phyloP scores from a whole-genome alignment of 75 land plant genomes.

The Selaginella moellendorffii region DNA sequence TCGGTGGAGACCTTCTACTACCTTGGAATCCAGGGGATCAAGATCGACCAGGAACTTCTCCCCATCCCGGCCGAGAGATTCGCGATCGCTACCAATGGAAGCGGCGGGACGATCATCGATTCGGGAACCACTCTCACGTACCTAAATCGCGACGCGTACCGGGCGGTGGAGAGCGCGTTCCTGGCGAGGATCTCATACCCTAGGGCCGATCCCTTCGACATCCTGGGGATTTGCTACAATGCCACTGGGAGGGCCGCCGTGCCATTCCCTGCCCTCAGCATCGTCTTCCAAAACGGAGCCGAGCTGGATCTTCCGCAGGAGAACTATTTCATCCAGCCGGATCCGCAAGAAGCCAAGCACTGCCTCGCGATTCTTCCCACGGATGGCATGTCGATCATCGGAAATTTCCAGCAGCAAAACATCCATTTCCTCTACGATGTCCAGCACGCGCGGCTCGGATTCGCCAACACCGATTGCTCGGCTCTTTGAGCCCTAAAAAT shows the following conservation, averaged over 20 bases:
- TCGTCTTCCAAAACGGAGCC: slow-evolving; percentile 47
- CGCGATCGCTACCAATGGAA: background rate
- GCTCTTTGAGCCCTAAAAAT: background rate
- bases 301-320: slow-evolving; percentile 54
- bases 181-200: background rate
- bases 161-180: background rate
- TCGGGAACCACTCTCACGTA: background rate
- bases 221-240: background rate
- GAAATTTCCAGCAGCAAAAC: slow-evolving; percentile 90
- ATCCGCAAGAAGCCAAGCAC: slow-evolving; percentile 36
- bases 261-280: slow-evolving; percentile 41
- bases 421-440: slow-evolving; percentile 70
- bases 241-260: slow-evolving; percentile 38
- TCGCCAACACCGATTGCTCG: slow-evolving; percentile 56
- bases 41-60: background rate
- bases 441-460: slow-evolving; percentile 49
- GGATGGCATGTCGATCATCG: slow-evolving; percentile 48
- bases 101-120: background rate
- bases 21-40: slow-evolving; percentile 10
- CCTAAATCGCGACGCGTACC: background rate
- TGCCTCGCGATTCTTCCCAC: slow-evolving; percentile 62
- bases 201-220: background rate
- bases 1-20: slow-evolving; percentile 73
- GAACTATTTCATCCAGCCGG: slow-evolving; percentile 61
- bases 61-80: background rate